These are phyloP conservation scores for Globisporangium uncinulatum DNA, from an alignment of 352 stramenopile genomes.

Conservation along the genomic window DNA sequence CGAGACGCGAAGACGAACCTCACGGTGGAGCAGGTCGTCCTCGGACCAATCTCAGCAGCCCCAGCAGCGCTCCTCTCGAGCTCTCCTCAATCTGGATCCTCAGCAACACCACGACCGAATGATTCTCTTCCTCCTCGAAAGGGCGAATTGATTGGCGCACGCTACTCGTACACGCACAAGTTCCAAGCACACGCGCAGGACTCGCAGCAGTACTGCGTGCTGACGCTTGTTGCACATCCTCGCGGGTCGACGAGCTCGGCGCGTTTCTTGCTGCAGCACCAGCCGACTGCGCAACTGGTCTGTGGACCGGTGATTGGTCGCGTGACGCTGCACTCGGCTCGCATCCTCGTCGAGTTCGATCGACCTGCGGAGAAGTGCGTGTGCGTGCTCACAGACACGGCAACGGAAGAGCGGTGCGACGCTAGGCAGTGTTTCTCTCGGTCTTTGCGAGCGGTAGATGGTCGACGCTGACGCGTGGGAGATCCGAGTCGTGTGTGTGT, in stretches of 20 bases:
- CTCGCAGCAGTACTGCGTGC: slow-evolving; percentile 32
- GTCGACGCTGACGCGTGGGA: not conserved
- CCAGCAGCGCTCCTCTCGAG: not conserved
- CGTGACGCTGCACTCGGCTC: slow-evolving; percentile 39
- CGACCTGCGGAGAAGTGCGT: slow-evolving; percentile 23
- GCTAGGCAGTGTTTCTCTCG: not conserved
- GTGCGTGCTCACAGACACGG: slow-evolving; percentile 33
- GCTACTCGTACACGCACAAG: slow-evolving; percentile 21
- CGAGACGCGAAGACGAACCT: slow-evolving; percentile 16
- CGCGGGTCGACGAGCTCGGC: slow-evolving; percentile 22
- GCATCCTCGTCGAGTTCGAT: slow-evolving; percentile 65
- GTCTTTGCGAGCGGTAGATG: too few relatives aligned
- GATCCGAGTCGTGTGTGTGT: not conserved
- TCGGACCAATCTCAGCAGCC: slow-evolving; percentile 28
- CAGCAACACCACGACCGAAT: slow-evolving; percentile 5
- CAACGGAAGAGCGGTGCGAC: slow-evolving; percentile 26
- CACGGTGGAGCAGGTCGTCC: slow-evolving; percentile 40
- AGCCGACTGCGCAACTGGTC: slow-evolving; percentile 33
- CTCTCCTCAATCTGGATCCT: slow-evolving; percentile 10
- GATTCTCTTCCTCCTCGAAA: not conserved
- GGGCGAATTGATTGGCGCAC: slow-evolving; percentile 7
- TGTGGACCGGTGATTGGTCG: slow-evolving; percentile 59
- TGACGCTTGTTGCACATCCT: slow-evolving; percentile 47
- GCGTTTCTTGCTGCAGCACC: slow-evolving; percentile 31
- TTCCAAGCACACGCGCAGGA: slow-evolving; percentile 10